Percentiles rank a stretch among this genome's conserved stretches.
These are phyloP conservation scores for Babesia ovata DNA, from an alignment of 169 alveolate species.

Conservation along the genomic window DNA sequence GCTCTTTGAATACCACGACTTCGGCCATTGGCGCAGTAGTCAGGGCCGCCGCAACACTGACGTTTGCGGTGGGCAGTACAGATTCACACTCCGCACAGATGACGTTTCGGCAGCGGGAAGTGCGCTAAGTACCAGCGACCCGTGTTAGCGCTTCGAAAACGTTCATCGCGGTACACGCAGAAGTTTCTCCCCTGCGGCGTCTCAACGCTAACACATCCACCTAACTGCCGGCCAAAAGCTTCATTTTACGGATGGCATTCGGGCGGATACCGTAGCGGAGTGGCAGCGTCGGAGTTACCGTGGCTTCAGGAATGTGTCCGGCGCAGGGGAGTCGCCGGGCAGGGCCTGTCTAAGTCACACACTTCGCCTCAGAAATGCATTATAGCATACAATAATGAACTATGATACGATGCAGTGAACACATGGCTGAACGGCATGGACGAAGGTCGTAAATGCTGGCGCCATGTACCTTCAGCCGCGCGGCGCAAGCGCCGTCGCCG, in stretches of 20 bases:
- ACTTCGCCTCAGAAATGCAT: not conserved
- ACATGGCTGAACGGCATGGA: not conserved
- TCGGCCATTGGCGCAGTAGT: slow-evolving; percentile 40
- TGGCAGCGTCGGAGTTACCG: no score
- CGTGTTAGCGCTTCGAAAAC: no score
- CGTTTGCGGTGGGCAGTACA: not conserved
- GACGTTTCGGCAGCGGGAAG: no score
- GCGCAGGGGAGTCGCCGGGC: not conserved
- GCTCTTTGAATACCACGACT: slow-evolving; percentile 54
- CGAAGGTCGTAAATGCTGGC: not conserved
- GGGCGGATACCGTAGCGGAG: no score
- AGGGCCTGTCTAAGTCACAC: not conserved
- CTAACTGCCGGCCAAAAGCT: no score
- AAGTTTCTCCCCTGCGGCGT: no score
- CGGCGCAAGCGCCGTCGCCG: not conserved
- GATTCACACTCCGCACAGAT: no score
- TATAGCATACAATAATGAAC: not conserved
- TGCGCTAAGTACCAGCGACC: no score
- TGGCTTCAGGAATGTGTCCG: not conserved
- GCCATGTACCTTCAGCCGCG: slow-evolving; percentile 29
- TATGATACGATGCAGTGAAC: not conserved
- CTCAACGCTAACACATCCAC: no score
- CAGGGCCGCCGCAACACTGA: not conserved
- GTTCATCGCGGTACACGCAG: no score
- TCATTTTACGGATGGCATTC: no score